A percentile compares a stretch with the other conserved stretches of the same genome.
phyloP scores from a whole-genome alignment of 345 rosid genomes.

The Citrus unshiu region DNA sequence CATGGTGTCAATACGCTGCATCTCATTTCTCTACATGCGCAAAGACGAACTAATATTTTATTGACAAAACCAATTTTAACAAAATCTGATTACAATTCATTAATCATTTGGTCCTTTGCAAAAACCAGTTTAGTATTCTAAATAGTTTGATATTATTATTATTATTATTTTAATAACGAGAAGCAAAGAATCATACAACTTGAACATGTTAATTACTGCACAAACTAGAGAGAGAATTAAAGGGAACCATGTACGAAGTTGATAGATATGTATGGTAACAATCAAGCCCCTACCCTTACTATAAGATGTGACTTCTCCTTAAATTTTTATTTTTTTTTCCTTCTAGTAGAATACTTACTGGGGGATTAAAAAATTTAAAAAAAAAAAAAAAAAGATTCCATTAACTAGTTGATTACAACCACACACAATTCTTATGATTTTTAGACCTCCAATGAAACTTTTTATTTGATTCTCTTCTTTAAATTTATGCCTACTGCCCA shows the following conservation, averaged over 20 bases:
- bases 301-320: background rate
- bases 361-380: background rate
- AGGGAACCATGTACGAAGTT: background rate
- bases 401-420: background rate
- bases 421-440: slow-evolving; percentile 2
- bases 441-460: slow-evolving; percentile 2
- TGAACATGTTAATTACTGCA: background rate
- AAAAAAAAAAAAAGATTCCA: background rate
- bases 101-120: too few species aligned
- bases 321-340: background rate
- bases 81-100: too few species aligned
- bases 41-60: too few species aligned
- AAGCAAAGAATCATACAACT: slow-evolving; percentile 10
- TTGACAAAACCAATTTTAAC: too few species aligned
- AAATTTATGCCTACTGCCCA: background rate
- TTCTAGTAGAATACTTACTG: background rate
- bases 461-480: slow-evolving; percentile 8
- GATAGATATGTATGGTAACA: background rate
- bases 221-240: background rate
- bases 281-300: background rate
- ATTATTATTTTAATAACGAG: background rate
- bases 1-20: too few species aligned
- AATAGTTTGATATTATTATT: too few species aligned
- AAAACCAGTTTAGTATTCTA: too few species aligned
- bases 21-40: too few species aligned